Base-by-base conservation (phyloP, 495 filamentous ascomycete species). In the Physcia stellaris region DNA sequence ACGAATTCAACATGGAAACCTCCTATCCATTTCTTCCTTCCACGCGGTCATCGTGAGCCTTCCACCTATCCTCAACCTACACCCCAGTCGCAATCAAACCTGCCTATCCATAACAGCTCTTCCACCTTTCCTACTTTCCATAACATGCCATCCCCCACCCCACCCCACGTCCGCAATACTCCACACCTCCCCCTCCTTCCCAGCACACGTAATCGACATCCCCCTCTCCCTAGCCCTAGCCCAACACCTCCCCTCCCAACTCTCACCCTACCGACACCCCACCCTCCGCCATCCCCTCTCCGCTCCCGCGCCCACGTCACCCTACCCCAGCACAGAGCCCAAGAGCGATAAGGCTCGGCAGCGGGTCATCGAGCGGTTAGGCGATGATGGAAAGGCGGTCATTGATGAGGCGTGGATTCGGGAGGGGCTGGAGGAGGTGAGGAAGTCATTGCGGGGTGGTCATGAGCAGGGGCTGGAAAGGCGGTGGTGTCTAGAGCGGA, bases 191-290 rank as follows among this genome's bases (percentile, higher is more conserved):
- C 17, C 35, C 12, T 39, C 52, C 1, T 34, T 53, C 4, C 63
- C 61, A 3, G 43, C 69, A 15, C 67, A 70, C 24, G 56, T 83
- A 11, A 44, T 83, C 30, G 79, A 83, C 47, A 73, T 79, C 16
- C 79, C 79, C 12, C 44, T 45, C n/a, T 81, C 79, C 2, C 77
- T 83, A 16, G 31, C 48, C 9, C 26, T 53, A 24, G 40, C 50
- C 5, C 44, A 45, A 28, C 41, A 38, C 23, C 41, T 19, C 13
- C 34, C 12, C 38, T 45, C 6, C 19, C 24, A 32, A 37, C 41
- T 31, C 24, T n/a, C n/a, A n/a, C 34, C 12, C 38, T 45, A 7
- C 19, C 24, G 29, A 37, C 41, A 29, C 24, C 24, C 28, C 19
- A 23, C 29, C 37, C 41, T 32, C 26, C 51, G 39, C 39, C 24